phyloP scores from a whole-genome alignment of 768 basidiomycete genomes.

The Suillus variegatus region DNA sequence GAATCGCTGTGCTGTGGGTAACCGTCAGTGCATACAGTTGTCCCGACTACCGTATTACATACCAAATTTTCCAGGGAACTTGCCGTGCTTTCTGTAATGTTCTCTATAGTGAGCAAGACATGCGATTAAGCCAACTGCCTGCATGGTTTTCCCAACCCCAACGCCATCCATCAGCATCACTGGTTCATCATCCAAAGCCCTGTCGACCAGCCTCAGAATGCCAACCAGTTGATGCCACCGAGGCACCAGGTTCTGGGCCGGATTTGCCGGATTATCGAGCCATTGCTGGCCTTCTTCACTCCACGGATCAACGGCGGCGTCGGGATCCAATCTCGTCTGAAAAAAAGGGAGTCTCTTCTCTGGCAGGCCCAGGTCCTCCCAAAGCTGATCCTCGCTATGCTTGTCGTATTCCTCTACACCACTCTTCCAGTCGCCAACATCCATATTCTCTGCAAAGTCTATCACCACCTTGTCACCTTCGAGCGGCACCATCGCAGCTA shows the following conservation, averaged over 20 bases:
- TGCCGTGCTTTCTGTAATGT: not conserved
- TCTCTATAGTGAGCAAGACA: constrained; percentile 11
- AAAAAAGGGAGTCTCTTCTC: constrained; percentile 8
- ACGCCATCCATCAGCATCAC: constrained; percentile 28
- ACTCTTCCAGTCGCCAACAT: not conserved
- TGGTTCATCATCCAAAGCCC: not conserved
- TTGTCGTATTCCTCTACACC: not conserved
- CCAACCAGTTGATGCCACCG: constrained; percentile 25
- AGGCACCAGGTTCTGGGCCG: constrained; percentile 2
- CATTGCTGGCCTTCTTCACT: constrained; percentile 12
- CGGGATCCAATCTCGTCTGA: constrained; percentile 6
- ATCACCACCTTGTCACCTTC: not conserved
- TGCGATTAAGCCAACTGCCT: constrained; percentile 18
- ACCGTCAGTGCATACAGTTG: too few relatives aligned
- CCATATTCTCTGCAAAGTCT: not conserved
- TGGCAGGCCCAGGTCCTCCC: not conserved
- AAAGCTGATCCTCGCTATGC: constrained; percentile 1
- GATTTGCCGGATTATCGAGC: not conserved
- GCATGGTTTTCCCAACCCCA: constrained; percentile 25
- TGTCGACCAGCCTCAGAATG: not conserved
- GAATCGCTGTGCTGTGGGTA: too few relatives aligned
- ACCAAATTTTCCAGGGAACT: too few relatives aligned
- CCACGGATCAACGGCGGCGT: constrained; percentile 11
- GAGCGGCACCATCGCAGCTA: not conserved
- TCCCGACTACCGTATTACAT: too few relatives aligned